Evolutionary conservation across 202 grass and related monocot species (phyloP).

Genomic region (Carex sylvatica): DNA sequence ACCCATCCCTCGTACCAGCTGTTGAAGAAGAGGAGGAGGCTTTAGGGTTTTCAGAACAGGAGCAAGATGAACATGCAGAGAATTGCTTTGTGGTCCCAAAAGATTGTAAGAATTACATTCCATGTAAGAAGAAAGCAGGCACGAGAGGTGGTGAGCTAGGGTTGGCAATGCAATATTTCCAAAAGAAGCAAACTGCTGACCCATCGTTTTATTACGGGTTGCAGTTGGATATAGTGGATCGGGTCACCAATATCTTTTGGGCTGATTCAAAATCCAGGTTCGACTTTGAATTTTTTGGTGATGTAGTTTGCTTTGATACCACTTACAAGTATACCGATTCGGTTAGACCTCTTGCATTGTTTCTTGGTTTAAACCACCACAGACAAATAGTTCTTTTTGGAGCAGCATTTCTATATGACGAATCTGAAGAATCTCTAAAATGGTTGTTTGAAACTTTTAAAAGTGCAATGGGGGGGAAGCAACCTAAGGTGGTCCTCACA

Average conservation of each 20-base stretch:
- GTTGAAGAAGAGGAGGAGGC: constrained; percentile 18
- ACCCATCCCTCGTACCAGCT: not conserved
- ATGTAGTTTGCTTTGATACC: constrained; percentile 40
- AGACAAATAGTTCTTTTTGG: constrained; percentile 40
- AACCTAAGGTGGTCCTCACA: constrained; percentile 36
- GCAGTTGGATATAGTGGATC: constrained; percentile 34
- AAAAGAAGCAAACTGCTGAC: constrained; percentile 35
- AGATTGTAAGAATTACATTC: constrained; percentile 77
- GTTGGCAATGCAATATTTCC: constrained; percentile 32
- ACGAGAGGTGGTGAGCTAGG: constrained; percentile 17
- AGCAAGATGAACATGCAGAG: constrained; percentile 9
- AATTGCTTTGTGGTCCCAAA: constrained; percentile 44
- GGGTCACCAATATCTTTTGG: constrained; percentile 38
- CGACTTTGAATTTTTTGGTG: constrained; percentile 34
- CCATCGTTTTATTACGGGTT: constrained; percentile 38
- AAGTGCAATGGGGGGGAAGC: constrained; percentile 28
- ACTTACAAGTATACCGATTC: constrained; percentile 27
- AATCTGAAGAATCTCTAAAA: constrained; percentile 35
- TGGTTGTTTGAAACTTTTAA: constrained; percentile 40
- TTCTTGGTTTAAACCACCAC: constrained; percentile 32
- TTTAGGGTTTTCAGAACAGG: not conserved
- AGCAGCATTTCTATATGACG: constrained; percentile 34
- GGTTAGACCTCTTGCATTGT: constrained; percentile 27
- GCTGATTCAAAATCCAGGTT: constrained; percentile 37
- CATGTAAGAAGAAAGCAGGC: constrained; percentile 37